Base-by-base conservation (phyloP, 2,329 filamentous ascomycete genomes). In the Clonostachys solani region DNA sequence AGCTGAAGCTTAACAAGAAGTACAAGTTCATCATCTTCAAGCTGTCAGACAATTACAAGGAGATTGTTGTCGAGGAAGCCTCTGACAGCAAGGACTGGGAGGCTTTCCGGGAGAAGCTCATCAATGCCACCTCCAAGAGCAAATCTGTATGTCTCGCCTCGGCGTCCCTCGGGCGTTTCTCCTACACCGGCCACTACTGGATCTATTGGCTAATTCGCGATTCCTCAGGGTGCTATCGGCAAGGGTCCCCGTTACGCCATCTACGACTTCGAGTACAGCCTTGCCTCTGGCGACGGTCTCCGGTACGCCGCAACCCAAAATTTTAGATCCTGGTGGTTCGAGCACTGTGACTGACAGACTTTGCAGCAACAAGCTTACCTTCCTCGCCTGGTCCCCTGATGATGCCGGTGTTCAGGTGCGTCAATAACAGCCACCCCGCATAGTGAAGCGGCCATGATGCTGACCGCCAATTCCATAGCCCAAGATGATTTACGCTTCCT, bases 401-500 rank as follows among this genome's bases (percentile, higher is more conserved):
- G 84, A 90, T 78, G 87, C 89, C 54, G 74, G 79, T 56, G 78
- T 91, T 70, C 85, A 86, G 77, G 88, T 91, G 66, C 68, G 81
- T 73, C 12, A 38, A 17, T 42, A 33, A 18, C 34, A 16, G 2
- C 9, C 16, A 40, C 17, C 33, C 18, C 18, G 33, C 35, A 16
- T 43, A 16, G 41, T 47, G n/a, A 43, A 40, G 37, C n/a, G 37
- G 4, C 23, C 23, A 29, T 29, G 16, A 42, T n/a, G 10, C 42
- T 15, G n/a, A 13, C 19, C 40, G 51, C 54, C 48, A 40, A 55
- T 55, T 42, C 17, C 33, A 16, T 56, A 91, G 88, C 79, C 86
- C 71, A 91, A 91, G 79, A 94, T 94, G 89, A 80, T 91, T 69
- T 94, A 92, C 78, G 87, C 88, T 60, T 88, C 89, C 45, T 94